Percentiles rank a stretch among this genome's conserved stretches.
Evolutionary conservation across 176 grass and related monocot species (phyloP).

Genomic region (Puya raimondii): DNA sequence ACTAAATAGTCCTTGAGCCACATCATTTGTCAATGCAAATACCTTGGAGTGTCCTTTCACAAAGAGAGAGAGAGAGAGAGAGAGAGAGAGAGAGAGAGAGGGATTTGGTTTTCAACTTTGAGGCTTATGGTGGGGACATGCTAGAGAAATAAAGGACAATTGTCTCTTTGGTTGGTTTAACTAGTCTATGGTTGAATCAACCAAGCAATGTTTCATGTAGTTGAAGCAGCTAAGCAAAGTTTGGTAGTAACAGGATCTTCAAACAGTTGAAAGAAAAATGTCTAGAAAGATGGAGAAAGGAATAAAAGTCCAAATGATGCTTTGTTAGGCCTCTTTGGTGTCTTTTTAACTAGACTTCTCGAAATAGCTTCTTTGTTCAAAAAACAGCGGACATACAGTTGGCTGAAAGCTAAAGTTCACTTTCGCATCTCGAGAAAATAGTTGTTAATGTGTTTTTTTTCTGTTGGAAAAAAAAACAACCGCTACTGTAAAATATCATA

Average conservation of each 20-base stretch:
- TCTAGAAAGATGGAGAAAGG: too few species aligned
- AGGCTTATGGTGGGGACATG: not conserved
- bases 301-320: too few species aligned
- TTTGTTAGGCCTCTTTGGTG: too few species aligned
- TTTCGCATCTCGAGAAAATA: too few species aligned
- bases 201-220: not conserved
- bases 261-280: too few species aligned
- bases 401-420: too few species aligned
- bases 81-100: not conserved
- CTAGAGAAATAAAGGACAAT: not conserved
- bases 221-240: not conserved
- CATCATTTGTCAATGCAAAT: not conserved
- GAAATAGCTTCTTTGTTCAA: too few species aligned
- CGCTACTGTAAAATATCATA: too few species aligned
- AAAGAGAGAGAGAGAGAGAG: not conserved
- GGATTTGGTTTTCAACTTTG: not conserved
- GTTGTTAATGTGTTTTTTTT: too few species aligned
- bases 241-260: not conserved
- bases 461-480: too few species aligned
- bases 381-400: too few species aligned
- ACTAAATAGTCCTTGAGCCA: not conserved
- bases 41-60: not conserved
- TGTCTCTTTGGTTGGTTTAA: not conserved
- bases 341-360: too few species aligned
- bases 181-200: slow-evolving; percentile 10